Percentiles rank a stretch among this genome's conserved stretches.
Conservation (phyloP, 257 asterid genomes). For the Asclepias syriaca region DNA sequence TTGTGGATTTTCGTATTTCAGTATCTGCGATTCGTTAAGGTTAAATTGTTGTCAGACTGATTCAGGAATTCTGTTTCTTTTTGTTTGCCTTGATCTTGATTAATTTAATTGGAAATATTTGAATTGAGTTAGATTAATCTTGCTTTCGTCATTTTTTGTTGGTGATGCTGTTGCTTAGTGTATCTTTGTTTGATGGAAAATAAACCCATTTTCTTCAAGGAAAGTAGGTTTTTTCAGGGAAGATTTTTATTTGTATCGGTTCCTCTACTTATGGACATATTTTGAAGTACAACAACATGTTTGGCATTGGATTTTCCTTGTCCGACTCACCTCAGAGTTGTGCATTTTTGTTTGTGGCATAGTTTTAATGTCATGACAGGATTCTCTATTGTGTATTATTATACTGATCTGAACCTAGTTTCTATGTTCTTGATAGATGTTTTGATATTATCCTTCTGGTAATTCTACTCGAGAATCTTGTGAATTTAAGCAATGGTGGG, state of each 20-base stretch:
- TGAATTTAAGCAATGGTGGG: conserved; percentile 46
- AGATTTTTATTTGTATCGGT: background rate
- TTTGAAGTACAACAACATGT: background rate
- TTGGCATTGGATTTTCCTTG: background rate
- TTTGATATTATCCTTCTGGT: background rate
- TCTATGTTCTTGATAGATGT: background rate
- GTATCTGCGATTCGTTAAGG: background rate
- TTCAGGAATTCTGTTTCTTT: background rate
- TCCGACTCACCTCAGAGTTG: too few relatives aligned
- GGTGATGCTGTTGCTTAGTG: background rate
- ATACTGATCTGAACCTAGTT: background rate
- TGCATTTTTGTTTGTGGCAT: background rate
- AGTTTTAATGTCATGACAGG: background rate
- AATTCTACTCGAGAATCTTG: conserved; percentile 10
- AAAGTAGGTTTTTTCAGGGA: background rate
- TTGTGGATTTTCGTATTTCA: background rate
- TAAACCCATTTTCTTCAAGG: background rate
- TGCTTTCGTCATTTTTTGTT: background rate
- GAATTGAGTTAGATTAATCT: background rate
- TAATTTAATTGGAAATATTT: background rate
- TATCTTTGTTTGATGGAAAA: conserved; percentile 35
- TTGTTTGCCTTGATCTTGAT: background rate
- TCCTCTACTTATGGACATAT: background rate
- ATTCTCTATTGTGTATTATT: background rate
- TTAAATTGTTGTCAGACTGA: background rate